Base-by-base conservation (phyloP, 2,329 filamentous ascomycete species). In the Beauveria caledonica region DNA sequence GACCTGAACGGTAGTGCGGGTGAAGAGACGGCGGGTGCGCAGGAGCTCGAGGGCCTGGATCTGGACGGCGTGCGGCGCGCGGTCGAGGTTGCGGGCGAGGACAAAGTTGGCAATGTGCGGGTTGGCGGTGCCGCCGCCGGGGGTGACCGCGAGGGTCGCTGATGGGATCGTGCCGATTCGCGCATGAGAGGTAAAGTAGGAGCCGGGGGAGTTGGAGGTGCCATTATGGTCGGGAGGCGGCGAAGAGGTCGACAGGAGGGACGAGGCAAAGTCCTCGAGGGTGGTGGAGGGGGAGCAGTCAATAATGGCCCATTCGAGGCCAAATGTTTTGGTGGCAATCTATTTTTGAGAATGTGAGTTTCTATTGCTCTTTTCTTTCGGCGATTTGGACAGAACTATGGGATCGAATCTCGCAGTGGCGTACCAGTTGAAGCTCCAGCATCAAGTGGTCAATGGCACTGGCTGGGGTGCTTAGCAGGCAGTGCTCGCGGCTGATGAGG, bases 401-500 rank as follows among this genome's bases (percentile, higher is more conserved):
- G 33, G 33, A 17, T 33, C 2, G 7, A 1, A 27, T 21, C 11
- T 29, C 29, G 21, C 11, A 15, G 39, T 29, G 40, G 10, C 64
- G 46, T 68, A 90, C 88, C 69, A 94, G 76, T 64, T 84, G 81
- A 23, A 96, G 77, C 72, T 96, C 91, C 57, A 84, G 80, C 48
- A 86, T 80, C n/a, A 96, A 78, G 64, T 86, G 81, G 71, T 88
- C 80, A 60, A 93, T 74, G 57, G 78, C 76, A 40, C 82, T 76
- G 5, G 76, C 71, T 2, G 86, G 82, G 17, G 90, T 89, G 73
- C 91, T 88, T 69, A 97, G 85, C 67, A 97, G 86, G 75, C 91
- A 96, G 73, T 97, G 92, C 72, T 96, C 89, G 65, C 87, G 83
- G 62, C 87, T 86, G 63, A 92, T 81, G 56, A 97, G 82, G 70